Conservation (phyloP, 2,329 filamentous ascomycete genomes). For the Neonectria neomacrospora region DNA sequence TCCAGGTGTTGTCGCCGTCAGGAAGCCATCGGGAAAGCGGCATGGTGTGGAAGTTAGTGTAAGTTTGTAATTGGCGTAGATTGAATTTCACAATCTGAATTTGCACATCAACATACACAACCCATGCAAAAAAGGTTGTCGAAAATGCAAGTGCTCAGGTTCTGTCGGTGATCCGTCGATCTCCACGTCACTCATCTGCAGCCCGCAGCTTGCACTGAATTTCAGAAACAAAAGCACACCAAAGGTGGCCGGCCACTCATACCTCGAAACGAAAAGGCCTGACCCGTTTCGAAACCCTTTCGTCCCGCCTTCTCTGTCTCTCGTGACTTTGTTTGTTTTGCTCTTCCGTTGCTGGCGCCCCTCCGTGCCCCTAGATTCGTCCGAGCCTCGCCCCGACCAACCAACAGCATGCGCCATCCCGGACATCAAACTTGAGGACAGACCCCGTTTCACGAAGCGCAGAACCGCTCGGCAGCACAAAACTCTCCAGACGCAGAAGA, state of each 20-base stretch:
- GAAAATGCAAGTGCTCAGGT: neutral
- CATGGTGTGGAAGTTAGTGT: neutral
- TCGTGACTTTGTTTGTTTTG: conserved; percentile 5
- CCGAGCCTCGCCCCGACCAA: conserved; percentile 26
- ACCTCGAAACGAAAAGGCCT: conserved; percentile 29
- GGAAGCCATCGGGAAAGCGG: conserved; percentile 10
- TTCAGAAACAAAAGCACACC: conserved; percentile 26
- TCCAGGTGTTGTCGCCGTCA: neutral
- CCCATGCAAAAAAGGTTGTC: neutral
- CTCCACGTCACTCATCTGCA: neutral
- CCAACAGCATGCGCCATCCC: conserved; percentile 30
- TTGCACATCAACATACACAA: neutral
- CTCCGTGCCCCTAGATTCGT: conserved; percentile 13
- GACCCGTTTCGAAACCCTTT: conserved; percentile 16
- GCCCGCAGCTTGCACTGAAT: conserved; percentile 16
- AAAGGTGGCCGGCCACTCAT: conserved; percentile 22
- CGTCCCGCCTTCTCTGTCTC: conserved; percentile 1
- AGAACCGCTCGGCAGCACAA: conserved; percentile 33
- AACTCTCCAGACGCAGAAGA: neutral
- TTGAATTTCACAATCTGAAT: neutral
- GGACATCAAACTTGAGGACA: conserved; percentile 36
- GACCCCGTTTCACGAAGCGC: conserved; percentile 41
- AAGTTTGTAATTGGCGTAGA: neutral
- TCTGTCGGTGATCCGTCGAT: neutral
- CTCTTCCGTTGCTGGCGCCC: conserved; percentile 3